These are phyloP conservation scores for Dryas alaskensis DNA, from an alignment of 306 rosid species.

Conservation along the genomic window DNA sequence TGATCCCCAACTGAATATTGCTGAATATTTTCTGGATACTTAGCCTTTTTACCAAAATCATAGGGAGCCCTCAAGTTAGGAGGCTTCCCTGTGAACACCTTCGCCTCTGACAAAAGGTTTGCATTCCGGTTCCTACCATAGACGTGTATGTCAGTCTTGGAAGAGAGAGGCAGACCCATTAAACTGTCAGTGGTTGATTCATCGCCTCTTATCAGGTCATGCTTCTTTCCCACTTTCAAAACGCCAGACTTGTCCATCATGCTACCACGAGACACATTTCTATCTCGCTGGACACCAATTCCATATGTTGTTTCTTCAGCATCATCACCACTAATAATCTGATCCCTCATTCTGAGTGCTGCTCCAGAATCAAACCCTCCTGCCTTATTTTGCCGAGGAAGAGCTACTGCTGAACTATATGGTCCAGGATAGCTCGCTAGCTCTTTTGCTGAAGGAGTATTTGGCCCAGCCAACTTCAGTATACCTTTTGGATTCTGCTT, in stretches of 20 bases:
- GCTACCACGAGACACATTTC: constrained; percentile 32
- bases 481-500: constrained; percentile 73
- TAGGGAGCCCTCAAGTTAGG: constrained; percentile 47
- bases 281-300: constrained; percentile 44
- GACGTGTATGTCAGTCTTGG: constrained; percentile 53
- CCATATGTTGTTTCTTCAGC: constrained; percentile 58
- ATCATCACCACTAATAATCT: constrained; percentile 43
- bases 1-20: constrained; percentile 52
- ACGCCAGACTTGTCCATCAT: constrained; percentile 52
- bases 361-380: constrained; percentile 52
- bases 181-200: constrained; percentile 46
- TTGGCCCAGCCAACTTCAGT: constrained; percentile 67
- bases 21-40: constrained; percentile 55
- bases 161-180: constrained; percentile 50
- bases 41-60: constrained; percentile 51
- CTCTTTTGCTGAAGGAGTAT: constrained; percentile 49
- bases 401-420: constrained; percentile 51
- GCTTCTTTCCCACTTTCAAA: constrained; percentile 63
- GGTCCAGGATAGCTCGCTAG: constrained; percentile 40
- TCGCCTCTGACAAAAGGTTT: constrained; percentile 44
- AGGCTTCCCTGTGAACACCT: constrained; percentile 49
- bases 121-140: constrained; percentile 50
- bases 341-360: constrained; percentile 53
- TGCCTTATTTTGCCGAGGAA: constrained; percentile 46
- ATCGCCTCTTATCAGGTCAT: constrained; percentile 48